These are phyloP conservation scores for Heliosperma pusillum DNA, from an alignment of 148 eudicot species.

Conservation along the genomic window DNA sequence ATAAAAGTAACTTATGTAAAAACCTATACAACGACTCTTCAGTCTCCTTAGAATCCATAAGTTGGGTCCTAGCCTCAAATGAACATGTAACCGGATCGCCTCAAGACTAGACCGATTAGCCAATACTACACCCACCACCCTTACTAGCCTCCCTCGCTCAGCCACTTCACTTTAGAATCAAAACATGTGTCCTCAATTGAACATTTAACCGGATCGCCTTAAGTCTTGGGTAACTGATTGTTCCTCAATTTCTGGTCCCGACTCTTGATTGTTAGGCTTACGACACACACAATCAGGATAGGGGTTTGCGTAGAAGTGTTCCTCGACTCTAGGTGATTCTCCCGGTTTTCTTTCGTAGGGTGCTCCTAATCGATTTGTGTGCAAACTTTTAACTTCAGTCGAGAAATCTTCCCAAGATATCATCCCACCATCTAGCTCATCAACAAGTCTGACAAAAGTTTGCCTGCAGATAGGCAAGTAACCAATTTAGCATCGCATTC, in stretches of 20 bases:
- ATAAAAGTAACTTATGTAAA: neutral
- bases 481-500: neutral
- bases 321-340: slow-evolving; percentile 37
- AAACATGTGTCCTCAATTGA: neutral
- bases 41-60: neutral
- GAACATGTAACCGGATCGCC: neutral
- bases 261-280: neutral
- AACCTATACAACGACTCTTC: neutral
- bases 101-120: neutral
- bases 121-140: neutral
- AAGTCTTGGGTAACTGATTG: neutral
- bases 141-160: neutral
- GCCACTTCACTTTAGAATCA: neutral
- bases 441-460: slow-evolving; percentile 40
- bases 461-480: slow-evolving; percentile 24
- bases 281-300: slow-evolving; percentile 55
- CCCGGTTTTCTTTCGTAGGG: slow-evolving; percentile 35
- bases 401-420: slow-evolving; percentile 44
- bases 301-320: slow-evolving; percentile 63
- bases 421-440: slow-evolving; percentile 37
- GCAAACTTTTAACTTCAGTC: slow-evolving; percentile 36
- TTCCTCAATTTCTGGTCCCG: neutral
- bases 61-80: neutral
- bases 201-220: neutral
- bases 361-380: slow-evolving; percentile 41